Base-by-base conservation (phyloP, 2,329 filamentous ascomycete genomes). In the Cladorrhinum sp. region DNA sequence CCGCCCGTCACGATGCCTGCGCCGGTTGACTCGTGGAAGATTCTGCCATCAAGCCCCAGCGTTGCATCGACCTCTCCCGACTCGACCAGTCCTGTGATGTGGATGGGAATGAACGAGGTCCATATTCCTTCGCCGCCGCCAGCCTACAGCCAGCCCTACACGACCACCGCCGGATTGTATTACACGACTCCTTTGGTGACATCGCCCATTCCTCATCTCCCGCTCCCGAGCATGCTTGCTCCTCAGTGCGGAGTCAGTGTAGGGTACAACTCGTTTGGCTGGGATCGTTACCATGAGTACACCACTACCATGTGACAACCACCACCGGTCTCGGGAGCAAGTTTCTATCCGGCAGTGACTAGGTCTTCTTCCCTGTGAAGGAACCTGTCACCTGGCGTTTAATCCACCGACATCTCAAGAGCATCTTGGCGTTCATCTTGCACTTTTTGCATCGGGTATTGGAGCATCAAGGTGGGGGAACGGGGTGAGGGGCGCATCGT, bases 31-130 rank as follows among this genome's bases (percentile, higher is more conserved):
- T 83, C 91, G 59, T 98, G 93, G 93, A 92, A 89, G 75, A 87
- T 97, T 67, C 81, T 97, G 58, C 90, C 93, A 51, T 97, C 93
- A 58, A 96, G 91, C 70, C 91, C 92, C 55, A 91, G 87, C 74
- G 85, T 91, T 56, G 86, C 89, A 45, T 88, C 90, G 32, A 77
- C 76, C 6, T 89, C 88, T 58, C 83, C 82, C 72, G 91, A 95
- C 72, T 88, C 87, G 38, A 71, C 55, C 57, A 81, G 84, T 69
- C 82, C 86, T 60, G 84, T 86, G 55, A 84, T 93, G 74, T 97
- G 93, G 93, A 87, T 96, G 80, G 83, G 82, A 70, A 81, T 96
- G 78, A 85, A 83, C 73, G 88, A 93, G 62, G 81, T 89, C 57
- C 86, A 90, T 69, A 78, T 95, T 62, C 85, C 89, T 45, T 95